These are phyloP conservation scores for Boletus rubroflammeus DNA, from an alignment of 768 basidiomycete species.

Conservation along the genomic window DNA sequence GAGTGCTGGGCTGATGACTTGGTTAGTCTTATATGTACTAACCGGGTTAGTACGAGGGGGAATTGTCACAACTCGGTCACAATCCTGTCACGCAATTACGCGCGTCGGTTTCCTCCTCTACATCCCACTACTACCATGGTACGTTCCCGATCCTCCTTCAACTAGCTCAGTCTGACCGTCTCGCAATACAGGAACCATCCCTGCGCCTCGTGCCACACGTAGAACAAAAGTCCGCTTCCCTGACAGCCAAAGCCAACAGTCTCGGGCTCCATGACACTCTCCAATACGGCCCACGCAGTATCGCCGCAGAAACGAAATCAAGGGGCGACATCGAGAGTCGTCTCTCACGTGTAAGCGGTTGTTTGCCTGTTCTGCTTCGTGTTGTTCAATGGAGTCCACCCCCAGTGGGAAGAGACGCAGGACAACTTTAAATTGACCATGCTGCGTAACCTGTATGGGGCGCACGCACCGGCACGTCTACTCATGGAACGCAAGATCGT, in stretches of 20 bases:
- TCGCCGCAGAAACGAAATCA: constrained; percentile 70
- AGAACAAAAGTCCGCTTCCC: constrained; percentile 55
- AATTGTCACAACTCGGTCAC: constrained; percentile 30
- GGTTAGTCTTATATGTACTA: constrained; percentile 11
- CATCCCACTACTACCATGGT: constrained; percentile 22
- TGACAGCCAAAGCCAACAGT: constrained; percentile 64
- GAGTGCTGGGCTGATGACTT: not conserved
- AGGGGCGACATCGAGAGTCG: constrained; percentile 61
- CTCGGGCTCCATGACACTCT: constrained; percentile 88
- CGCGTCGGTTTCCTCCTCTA: constrained; percentile 10
- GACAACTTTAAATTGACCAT: constrained; percentile 82
- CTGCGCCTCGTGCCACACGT: constrained; percentile 60
- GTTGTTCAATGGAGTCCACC: constrained; percentile 1
- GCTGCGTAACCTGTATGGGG: constrained; percentile 78
- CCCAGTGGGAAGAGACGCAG: constrained; percentile 94
- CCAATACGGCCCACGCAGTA: constrained; percentile 75
- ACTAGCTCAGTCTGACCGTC: not conserved
- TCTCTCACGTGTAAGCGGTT: constrained; percentile 64
- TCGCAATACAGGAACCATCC: constrained; percentile 40
- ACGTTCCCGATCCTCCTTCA: not conserved
- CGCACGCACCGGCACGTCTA: constrained; percentile 84
- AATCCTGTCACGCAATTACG: constrained; percentile 19
- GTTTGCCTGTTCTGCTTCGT: not conserved
- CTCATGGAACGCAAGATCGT: constrained; percentile 95
- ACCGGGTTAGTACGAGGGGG: not conserved